Base-by-base conservation (phyloP, 148 eudicot genomes). In the Agrostemma githago region DNA sequence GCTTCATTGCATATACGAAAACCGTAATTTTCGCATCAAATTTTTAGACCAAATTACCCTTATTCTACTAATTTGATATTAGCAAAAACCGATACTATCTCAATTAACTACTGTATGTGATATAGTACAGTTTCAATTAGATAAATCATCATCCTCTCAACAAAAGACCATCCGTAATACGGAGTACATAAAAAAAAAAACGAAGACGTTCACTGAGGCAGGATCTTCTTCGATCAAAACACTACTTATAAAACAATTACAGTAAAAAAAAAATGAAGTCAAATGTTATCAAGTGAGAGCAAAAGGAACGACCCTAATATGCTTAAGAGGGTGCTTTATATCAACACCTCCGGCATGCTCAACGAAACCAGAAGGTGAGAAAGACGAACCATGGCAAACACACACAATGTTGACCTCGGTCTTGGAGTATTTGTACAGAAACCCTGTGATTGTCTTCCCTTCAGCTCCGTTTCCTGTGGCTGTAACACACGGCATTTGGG, bases 341-440 rank as follows among this genome's bases (percentile, higher is more conserved):
- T 84, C 89, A 2, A 83, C 82, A 26, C 92, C 92, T 19, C 97
- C 97, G 0, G 97, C 97, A 75, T 92, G 97, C 85, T 89, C 88
- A 20, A 89, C 90, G 12, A 92, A 92, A 74, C 81, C 87, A 26
- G 92, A 86, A 0, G 97, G 92, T 5, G 94, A 79, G 72, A 92
- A 89, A 8, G 92, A 85, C 34, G 76, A 77, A 19, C 94, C 97
- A 74, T 92, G 97, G 70, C 97, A 92, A 43, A 83, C 88, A 42
- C 97, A 92, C 2, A 89, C 76, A 1, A 92, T 89, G 79, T 85
- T 84, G 56, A 92, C 92, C 77, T 88, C 97, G 3, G 76, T 54
- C 34, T 86, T 82, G 3, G 85, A 77, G 73, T 89, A 92, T 48
- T 84, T 83, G 60, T 84, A 86, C 88, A 92, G 74, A 44, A 92